A percentile compares a stretch with the other conserved stretches of the same genome.
Conservation (phyloP, 176 grass and related monocot genomes). For the Cymbopogon citratus region DNA sequence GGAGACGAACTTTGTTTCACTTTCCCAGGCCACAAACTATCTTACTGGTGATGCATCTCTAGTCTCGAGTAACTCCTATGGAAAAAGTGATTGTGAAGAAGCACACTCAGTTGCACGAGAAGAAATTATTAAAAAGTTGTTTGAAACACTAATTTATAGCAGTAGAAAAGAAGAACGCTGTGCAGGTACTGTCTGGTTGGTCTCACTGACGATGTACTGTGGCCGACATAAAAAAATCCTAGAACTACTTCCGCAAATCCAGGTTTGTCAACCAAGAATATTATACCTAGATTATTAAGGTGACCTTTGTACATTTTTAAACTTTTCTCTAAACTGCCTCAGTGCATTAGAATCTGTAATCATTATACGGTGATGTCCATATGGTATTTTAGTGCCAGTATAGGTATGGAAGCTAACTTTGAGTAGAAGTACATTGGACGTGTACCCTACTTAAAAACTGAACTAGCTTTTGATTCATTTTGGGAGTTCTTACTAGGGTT, state of each 20-base stretch:
- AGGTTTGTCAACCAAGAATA: conserved; percentile 44
- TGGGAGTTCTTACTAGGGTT: conserved; percentile 3
- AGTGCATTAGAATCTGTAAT: conserved; percentile 5
- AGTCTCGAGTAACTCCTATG: conserved; percentile 27
- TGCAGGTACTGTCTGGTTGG: conserved; percentile 90
- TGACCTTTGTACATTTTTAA: background rate
- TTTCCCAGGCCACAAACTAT: conserved; percentile 80
- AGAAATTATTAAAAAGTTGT: conserved; percentile 77
- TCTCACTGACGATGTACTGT: conserved; percentile 92
- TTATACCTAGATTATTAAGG: conserved; percentile 8
- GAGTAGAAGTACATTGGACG: background rate
- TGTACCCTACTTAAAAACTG: background rate
- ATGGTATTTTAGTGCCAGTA: background rate
- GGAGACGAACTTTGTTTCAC: conserved; percentile 82
- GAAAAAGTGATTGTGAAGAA: conserved; percentile 53
- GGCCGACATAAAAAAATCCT: conserved; percentile 77
- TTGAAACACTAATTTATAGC: conserved; percentile 80
- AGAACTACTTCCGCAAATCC: conserved; percentile 86
- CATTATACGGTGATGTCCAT: background rate
- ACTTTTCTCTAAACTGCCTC: background rate
- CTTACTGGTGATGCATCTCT: conserved; percentile 62
- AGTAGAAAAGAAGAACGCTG: conserved; percentile 94
- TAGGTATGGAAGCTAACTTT: conserved; percentile 1
- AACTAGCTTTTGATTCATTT: conserved; percentile 6
- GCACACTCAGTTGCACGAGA: conserved; percentile 52